Evolutionary conservation across 2,329 filamentous ascomycete species (phyloP).

Genomic region (Gaeumannomyces tritici): DNA sequence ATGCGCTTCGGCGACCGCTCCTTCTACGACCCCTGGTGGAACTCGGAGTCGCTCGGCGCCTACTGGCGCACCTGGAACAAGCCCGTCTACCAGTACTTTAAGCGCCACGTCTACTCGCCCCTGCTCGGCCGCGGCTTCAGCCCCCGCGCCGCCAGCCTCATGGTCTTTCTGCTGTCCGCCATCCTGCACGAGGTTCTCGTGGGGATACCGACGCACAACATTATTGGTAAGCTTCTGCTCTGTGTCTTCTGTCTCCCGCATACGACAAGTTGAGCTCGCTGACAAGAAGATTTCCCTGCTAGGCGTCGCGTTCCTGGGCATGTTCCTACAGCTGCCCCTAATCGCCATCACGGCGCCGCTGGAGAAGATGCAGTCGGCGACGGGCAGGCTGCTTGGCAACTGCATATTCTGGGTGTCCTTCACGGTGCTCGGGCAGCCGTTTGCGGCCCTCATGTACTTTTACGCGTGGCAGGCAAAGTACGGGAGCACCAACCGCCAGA

Average conservation of each 20-base stretch:
- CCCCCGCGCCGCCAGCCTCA: conserved; percentile 57
- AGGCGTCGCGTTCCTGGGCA: conserved; percentile 88
- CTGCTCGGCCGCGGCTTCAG: conserved; percentile 78
- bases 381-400: conserved; percentile 77
- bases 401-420: conserved; percentile 96
- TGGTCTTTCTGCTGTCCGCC: conserved; percentile 83
- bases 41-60: conserved; percentile 70
- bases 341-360: conserved; percentile 73
- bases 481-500: conserved; percentile 58
- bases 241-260: background rate
- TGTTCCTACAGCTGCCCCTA: conserved; percentile 86
- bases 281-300: conserved; percentile 5
- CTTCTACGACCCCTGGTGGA: conserved; percentile 99
- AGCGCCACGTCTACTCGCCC: conserved; percentile 83
- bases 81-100: conserved; percentile 95
- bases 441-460: conserved; percentile 89
- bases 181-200: conserved; percentile 87
- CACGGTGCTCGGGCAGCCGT: conserved; percentile 87
- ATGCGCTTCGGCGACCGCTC: conserved; percentile 85
- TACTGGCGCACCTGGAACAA: conserved; percentile 99
- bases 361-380: conserved; percentile 66
- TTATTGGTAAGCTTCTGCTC: conserved; percentile 54
- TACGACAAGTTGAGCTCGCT: background rate
- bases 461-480: conserved; percentile 99
- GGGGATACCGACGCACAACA: conserved; percentile 87